Conservation (phyloP, 495 filamentous ascomycete genomes). For the Evernia prunastri region DNA sequence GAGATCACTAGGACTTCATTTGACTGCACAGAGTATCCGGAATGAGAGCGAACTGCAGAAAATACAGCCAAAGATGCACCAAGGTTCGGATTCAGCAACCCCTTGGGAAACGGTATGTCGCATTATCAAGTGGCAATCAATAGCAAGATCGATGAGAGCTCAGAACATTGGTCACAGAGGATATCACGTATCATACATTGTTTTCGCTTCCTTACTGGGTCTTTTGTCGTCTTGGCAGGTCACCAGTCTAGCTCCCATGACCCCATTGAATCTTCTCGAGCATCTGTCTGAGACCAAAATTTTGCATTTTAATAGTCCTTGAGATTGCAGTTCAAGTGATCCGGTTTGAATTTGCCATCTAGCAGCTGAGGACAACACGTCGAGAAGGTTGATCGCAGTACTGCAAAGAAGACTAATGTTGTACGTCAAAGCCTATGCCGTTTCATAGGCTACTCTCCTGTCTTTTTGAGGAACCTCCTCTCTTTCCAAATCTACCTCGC, state of each 20-base stretch:
- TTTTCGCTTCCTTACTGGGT: no score
- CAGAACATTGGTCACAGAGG: background rate
- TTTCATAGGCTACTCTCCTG: background rate
- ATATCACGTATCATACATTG: no score
- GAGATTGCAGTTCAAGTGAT: no score
- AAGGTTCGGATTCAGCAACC: background rate
- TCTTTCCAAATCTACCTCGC: background rate
- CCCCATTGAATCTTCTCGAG: no score
- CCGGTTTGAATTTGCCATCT: background rate
- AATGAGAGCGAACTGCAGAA: background rate
- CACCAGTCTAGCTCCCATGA: no score
- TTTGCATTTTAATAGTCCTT: no score
- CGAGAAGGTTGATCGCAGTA: background rate
- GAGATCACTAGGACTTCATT: background rate
- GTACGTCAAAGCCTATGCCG: background rate
- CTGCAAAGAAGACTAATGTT: background rate
- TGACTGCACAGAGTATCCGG: background rate
- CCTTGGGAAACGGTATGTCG: no score
- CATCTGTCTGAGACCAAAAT: no score
- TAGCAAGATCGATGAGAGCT: background rate
- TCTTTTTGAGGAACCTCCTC: background rate
- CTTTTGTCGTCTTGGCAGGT: no score
- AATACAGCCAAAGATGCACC: background rate
- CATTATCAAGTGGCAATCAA: background rate
- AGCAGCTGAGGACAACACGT: background rate